These are phyloP conservation scores for Diaporthe destruens DNA, from an alignment of 2,329 filamentous ascomycete species.

Conservation along the genomic window DNA sequence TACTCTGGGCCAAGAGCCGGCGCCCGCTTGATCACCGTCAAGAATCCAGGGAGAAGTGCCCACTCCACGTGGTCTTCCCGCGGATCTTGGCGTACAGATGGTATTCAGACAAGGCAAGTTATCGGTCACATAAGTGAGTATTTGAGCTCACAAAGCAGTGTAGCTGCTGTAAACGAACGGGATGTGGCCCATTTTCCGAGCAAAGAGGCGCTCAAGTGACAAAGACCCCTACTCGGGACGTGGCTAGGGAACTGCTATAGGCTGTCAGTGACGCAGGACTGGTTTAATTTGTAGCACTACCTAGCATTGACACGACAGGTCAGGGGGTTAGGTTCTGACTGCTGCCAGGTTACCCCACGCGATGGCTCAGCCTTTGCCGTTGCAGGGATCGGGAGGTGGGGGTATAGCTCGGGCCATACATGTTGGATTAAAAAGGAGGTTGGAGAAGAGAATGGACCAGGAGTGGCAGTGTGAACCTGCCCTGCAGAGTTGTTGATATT, in stretches of 20 bases:
- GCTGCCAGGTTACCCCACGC: slow-evolving; percentile 29
- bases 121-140: not conserved
- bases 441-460: slow-evolving; percentile 9
- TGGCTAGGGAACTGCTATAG: slow-evolving; percentile 11
- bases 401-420: not conserved
- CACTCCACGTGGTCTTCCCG: slow-evolving; percentile 25
- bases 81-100: not conserved
- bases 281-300: slow-evolving; percentile 6
- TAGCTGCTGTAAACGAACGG: slow-evolving; percentile 8
- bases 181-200: slow-evolving; percentile 24
- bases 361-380: slow-evolving; percentile 7
- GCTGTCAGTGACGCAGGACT: slow-evolving; percentile 15
- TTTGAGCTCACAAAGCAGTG: not conserved
- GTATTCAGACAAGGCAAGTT: slow-evolving; percentile 1
- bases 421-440: not conserved
- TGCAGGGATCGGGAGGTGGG: slow-evolving; percentile 33
- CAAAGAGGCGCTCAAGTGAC: not conserved
- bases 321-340: slow-evolving; percentile 23
- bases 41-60: slow-evolving; percentile 9
- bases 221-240: slow-evolving; percentile 3
- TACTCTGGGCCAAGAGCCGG: slow-evolving; percentile 10
- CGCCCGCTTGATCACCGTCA: slow-evolving; percentile 23
- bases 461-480: slow-evolving; percentile 2
- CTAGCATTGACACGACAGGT: not conserved
- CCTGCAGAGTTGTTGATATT: slow-evolving; percentile 9